phyloP scores from a whole-genome alignment of 805 yeast species.

The Cyberlindnera nakhonratchasimensis region DNA sequence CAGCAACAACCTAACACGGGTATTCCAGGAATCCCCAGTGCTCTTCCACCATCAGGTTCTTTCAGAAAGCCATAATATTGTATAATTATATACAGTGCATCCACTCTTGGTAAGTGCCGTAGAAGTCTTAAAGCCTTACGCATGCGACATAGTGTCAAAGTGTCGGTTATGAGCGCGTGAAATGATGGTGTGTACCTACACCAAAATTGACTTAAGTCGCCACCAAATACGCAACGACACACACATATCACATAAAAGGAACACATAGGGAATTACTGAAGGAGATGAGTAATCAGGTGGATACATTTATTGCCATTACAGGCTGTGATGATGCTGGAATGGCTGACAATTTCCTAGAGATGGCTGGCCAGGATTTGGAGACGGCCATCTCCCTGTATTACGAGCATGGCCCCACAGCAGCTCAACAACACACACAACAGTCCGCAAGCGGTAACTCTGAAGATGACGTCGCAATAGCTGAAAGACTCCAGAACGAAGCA shows the following conservation, averaged over 20 bases:
- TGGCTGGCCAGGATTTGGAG: slow-evolving; percentile 75
- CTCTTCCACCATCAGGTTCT: slow-evolving; percentile 6
- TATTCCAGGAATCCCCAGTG: too few relatives aligned
- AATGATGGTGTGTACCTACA: too few relatives aligned
- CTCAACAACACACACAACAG: not conserved
- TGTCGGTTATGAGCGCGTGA: too few relatives aligned
- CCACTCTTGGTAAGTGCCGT: too few relatives aligned
- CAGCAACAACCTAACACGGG: too few relatives aligned
- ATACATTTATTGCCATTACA: slow-evolving; percentile 81
- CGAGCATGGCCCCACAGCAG: slow-evolving; percentile 51
- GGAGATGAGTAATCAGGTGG: slow-evolving; percentile 46
- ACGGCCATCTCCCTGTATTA: slow-evolving; percentile 80
- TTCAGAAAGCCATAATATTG: slow-evolving; percentile 2
- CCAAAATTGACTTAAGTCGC: too few relatives aligned
- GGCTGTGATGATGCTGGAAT: slow-evolving; percentile 61
- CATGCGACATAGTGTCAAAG: too few relatives aligned
- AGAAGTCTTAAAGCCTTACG: too few relatives aligned
- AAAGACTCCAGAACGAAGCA: slow-evolving; percentile 60
- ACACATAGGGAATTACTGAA: not conserved
- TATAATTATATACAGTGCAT: too few relatives aligned
- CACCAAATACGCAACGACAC: not conserved
- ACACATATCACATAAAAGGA: not conserved
- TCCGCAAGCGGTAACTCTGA: not conserved
- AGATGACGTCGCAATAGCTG: slow-evolving; percentile 53
- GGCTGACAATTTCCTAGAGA: slow-evolving; percentile 75